Conservation (phyloP, 495 filamentous ascomycete genomes). For the Talaromyces proteolyticus region DNA sequence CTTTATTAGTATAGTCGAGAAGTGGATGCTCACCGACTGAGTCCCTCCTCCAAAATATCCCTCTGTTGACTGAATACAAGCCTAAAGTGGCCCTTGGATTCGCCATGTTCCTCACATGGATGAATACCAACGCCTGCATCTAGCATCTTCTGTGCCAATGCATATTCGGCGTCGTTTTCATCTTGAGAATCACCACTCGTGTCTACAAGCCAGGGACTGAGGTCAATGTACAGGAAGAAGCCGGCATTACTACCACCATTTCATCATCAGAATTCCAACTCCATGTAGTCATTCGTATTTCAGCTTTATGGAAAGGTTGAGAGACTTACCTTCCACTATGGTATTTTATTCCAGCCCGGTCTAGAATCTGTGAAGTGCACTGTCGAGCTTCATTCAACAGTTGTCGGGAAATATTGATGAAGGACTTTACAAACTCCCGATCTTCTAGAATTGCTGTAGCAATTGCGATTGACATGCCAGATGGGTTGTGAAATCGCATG, state of each 20-base stretch:
- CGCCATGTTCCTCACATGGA: slow-evolving; percentile 31
- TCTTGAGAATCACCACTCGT: slow-evolving; percentile 12
- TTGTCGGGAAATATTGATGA: slow-evolving; percentile 17
- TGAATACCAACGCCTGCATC: slow-evolving; percentile 38
- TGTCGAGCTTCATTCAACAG: slow-evolving; percentile 20
- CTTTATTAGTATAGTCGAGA: too few species aligned
- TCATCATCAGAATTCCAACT: slow-evolving; percentile 9
- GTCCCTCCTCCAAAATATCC: slow-evolving; percentile 21
- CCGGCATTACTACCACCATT: slow-evolving; percentile 37
- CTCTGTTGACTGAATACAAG: slow-evolving; percentile 36
- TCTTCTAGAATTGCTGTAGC: slow-evolving; percentile 32
- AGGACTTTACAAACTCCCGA: slow-evolving; percentile 20
- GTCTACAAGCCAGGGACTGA: slow-evolving; percentile 16
- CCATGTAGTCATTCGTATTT: neutral
- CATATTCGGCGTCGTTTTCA: slow-evolving; percentile 19
- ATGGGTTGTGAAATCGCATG: slow-evolving; percentile 29
- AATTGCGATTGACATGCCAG: slow-evolving; percentile 26
- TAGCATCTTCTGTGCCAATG: slow-evolving; percentile 29
- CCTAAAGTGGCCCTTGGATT: slow-evolving; percentile 39
- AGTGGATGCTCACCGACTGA: slow-evolving; percentile 21
- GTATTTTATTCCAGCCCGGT: slow-evolving; percentile 24
- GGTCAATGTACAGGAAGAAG: slow-evolving; percentile 46
- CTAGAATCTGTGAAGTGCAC: slow-evolving; percentile 17
- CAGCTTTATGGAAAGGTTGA: neutral
- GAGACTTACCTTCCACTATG: slow-evolving; percentile 21